These are phyloP conservation scores for Kazachstania africana DNA, from an alignment of 805 yeast species.

Conservation along the genomic window DNA sequence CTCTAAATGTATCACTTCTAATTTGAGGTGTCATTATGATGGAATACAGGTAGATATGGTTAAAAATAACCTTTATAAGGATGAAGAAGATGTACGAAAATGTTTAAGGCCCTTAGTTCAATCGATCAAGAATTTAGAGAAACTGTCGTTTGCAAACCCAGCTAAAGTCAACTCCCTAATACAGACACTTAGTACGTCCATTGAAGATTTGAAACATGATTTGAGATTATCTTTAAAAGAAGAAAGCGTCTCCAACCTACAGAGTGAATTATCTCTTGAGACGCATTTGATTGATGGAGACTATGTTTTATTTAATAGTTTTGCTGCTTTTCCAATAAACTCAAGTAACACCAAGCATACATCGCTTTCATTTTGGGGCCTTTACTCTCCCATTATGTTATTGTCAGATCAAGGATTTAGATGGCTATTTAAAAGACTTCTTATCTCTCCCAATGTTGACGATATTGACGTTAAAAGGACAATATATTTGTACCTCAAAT, in stretches of 20 bases:
- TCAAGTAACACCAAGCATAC: not conserved
- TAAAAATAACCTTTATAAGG: conserved; percentile 3
- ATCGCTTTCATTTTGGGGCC: conserved; percentile 5
- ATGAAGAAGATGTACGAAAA: conserved; percentile 4
- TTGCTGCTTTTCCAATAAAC: not conserved
- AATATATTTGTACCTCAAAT: conserved; percentile 7
- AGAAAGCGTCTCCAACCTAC: conserved; percentile 1
- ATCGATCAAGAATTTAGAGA: conserved; percentile 2
- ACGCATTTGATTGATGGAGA: conserved; percentile 5
- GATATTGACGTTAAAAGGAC: conserved; percentile 5
- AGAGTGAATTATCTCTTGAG: conserved; percentile 5
- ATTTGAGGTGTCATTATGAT: conserved; percentile 4
- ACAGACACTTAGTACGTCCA: conserved; percentile 1
- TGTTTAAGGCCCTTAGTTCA: conserved; percentile 3
- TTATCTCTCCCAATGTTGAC: conserved; percentile 3
- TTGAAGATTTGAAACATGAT: conserved; percentile 5
- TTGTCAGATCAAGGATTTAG: conserved; percentile 7
- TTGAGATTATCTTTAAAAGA: conserved; percentile 2
- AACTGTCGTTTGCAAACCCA: not conserved
- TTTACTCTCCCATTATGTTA: conserved; percentile 5
- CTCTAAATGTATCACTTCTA: conserved; percentile 27
- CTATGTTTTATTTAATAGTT: conserved; percentile 2
- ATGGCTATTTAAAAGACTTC: conserved; percentile 6
- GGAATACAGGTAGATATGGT: no score
- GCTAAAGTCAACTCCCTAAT: conserved; percentile 2